These are phyloP conservation scores for Martensiomyces pterosporus DNA, from an alignment of 192 early-diverging fungal genomes.

Conservation along the genomic window DNA sequence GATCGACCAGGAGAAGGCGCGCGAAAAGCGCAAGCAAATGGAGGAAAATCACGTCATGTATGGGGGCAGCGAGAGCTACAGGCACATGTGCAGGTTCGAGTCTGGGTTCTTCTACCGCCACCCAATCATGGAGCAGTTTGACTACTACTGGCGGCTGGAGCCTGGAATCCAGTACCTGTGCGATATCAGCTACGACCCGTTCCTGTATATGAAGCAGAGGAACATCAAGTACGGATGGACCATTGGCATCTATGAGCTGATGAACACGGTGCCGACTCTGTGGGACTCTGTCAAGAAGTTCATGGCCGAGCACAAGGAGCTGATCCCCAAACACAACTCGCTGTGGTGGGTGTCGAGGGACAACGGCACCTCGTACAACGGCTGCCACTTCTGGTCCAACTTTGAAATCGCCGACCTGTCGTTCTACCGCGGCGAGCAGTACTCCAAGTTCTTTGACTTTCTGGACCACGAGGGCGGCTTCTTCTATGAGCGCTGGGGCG, in stretches of 20 bases:
- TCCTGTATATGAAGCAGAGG: slow-evolving; percentile 59
- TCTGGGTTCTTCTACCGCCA: slow-evolving; percentile 62
- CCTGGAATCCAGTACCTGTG: slow-evolving; percentile 63
- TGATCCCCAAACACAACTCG: slow-evolving; percentile 37
- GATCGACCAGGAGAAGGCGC: slow-evolving; percentile 61
- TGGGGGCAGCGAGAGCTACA: slow-evolving; percentile 56
- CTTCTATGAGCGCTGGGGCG: slow-evolving; percentile 60
- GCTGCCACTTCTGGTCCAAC: slow-evolving; percentile 68
- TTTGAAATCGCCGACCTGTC: slow-evolving; percentile 70
- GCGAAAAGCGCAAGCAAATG: slow-evolving; percentile 53
- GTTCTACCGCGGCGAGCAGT: slow-evolving; percentile 55
- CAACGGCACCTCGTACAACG: slow-evolving; percentile 36
- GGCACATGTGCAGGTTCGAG: slow-evolving; percentile 62
- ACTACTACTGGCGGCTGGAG: slow-evolving; percentile 66
- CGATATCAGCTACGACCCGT: slow-evolving; percentile 63
- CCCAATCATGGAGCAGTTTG: slow-evolving; percentile 53
- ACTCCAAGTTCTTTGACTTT: slow-evolving; percentile 52
- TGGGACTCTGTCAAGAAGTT: slow-evolving; percentile 59
- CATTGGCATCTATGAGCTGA: slow-evolving; percentile 53
- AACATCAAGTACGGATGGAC: slow-evolving; percentile 62
- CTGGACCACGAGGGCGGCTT: slow-evolving; percentile 31
- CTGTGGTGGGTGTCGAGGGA: slow-evolving; percentile 6
- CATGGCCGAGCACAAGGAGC: slow-evolving; percentile 42
- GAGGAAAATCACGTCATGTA: slow-evolving; percentile 47
- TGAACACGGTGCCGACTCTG: slow-evolving; percentile 54